Conservation (phyloP, 1,284 basidiomycete species). For the Peniophora sp. region DNA sequence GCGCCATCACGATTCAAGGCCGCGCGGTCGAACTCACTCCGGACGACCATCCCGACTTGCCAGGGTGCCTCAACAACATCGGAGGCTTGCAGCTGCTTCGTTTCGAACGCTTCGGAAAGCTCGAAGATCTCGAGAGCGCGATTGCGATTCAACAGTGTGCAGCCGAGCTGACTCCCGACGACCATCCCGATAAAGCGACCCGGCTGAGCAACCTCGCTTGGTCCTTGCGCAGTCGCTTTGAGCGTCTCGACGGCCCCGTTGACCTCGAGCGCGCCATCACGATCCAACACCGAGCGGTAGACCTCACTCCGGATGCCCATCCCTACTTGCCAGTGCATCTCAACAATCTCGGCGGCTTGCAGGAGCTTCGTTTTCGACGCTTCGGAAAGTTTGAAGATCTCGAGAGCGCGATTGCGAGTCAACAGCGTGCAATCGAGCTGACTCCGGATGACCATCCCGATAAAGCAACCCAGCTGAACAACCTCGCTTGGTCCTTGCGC, state of each 20-base stretch:
- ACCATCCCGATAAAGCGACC: background rate
- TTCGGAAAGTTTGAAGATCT: no score
- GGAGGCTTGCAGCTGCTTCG: background rate
- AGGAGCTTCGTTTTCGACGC: no score
- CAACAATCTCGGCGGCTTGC: background rate
- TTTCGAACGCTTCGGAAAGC: background rate
- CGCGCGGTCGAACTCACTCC: background rate
- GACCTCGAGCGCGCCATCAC: background rate
- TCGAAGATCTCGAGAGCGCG: background rate
- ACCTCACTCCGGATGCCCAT: background rate
- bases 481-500: no score
- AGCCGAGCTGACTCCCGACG: background rate
- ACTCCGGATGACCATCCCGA: no score
- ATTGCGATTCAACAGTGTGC: background rate
- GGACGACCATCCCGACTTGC: slow-evolving; percentile 67
- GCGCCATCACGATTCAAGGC: background rate
- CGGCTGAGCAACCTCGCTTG: background rate
- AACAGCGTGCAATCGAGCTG: no score
- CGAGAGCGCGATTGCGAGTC: no score
- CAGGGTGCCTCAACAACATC: background rate
- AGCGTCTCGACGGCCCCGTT: background rate
- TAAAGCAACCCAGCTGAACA: no score
- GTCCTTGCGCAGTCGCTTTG: background rate
- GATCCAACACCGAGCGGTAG: background rate
- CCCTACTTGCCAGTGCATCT: background rate